These are phyloP conservation scores for Epichloe amarillans DNA, from an alignment of 2,329 filamentous ascomycete genomes.

Conservation along the genomic window DNA sequence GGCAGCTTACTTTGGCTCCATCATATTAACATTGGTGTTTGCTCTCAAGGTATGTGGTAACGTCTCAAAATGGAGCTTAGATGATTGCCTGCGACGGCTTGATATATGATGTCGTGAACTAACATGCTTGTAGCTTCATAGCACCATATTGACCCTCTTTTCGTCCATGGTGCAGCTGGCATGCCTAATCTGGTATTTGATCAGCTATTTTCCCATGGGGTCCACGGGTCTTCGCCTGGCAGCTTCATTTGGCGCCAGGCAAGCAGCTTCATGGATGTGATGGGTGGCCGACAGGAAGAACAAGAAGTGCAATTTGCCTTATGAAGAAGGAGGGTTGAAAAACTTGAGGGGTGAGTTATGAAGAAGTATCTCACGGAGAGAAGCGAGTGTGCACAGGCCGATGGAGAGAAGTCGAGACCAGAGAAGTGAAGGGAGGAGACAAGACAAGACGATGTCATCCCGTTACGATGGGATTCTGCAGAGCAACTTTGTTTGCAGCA, in stretches of 20 bases:
- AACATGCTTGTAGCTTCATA: conserved; percentile 51
- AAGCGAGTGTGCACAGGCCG: not conserved
- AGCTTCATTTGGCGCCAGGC: conserved; percentile 70
- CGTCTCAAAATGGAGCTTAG: not conserved
- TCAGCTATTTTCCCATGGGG: conserved; percentile 98
- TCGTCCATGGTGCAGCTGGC: conserved; percentile 74
- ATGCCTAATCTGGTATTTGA: conserved; percentile 79
- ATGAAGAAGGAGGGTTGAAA: not conserved
- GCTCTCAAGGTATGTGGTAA: conserved; percentile 66
- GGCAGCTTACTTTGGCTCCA: conserved; percentile 87
- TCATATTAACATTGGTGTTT: conserved; percentile 81
- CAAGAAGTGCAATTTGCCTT: not conserved
- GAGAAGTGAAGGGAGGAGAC: not conserved
- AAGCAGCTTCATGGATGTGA: conserved; percentile 79
- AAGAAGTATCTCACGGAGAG: not conserved
- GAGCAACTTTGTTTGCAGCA: not conserved
- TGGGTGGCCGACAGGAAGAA: conserved; percentile 22
- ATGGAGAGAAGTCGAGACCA: not conserved
- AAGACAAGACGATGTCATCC: not conserved
- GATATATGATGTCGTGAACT: not conserved
- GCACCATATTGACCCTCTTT: conserved; percentile 71
- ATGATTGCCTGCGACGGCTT: not conserved
- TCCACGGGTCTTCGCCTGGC: conserved; percentile 76
- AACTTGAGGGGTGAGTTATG: not conserved
- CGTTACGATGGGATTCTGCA: not conserved